These are phyloP conservation scores for Trametes villosa DNA, from an alignment of 768 basidiomycete genomes.

Conservation along the genomic window DNA sequence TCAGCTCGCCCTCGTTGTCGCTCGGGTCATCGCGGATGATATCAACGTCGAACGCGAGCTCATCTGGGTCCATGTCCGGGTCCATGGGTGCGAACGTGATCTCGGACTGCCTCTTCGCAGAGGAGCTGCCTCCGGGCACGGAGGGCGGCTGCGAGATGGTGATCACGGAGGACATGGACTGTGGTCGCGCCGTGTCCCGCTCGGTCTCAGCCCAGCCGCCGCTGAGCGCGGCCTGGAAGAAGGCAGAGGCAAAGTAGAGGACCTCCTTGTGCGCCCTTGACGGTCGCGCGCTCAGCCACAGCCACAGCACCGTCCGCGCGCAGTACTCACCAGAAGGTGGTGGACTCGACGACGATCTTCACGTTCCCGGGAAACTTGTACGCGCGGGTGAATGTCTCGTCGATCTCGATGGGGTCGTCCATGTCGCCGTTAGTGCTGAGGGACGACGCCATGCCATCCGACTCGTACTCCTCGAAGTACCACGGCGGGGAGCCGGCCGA, in stretches of 20 bases:
- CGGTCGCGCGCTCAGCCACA: background rate
- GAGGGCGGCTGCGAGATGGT: conserved; percentile 80
- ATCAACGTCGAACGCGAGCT: conserved; percentile 47
- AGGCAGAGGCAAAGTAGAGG: conserved; percentile 90
- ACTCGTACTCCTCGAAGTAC: conserved; percentile 76
- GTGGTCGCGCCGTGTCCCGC: conserved; percentile 61
- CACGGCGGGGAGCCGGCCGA: conserved; percentile 81
- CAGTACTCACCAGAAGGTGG: conserved; percentile 82
- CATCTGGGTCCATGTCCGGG: conserved; percentile 51
- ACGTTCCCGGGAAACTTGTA: conserved; percentile 81
- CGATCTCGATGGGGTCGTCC: conserved; percentile 71
- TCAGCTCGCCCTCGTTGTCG: conserved; percentile 40
- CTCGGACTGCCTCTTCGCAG: conserved; percentile 49
- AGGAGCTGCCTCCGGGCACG: conserved; percentile 53
- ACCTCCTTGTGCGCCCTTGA: conserved; percentile 90
- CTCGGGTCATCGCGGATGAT: conserved; percentile 37
- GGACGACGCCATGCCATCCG: conserved; percentile 69
- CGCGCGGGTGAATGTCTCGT: conserved; percentile 75
- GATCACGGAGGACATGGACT: conserved; percentile 80
- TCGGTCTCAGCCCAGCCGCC: conserved; percentile 88
- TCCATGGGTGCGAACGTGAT: conserved; percentile 66
- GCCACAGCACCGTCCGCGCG: background rate
- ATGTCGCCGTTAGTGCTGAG: conserved; percentile 68
- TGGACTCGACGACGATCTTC: conserved; percentile 87
- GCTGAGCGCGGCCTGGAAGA: conserved; percentile 89